phyloP scores from a whole-genome alignment of 257 asterid species.

The Gynochthodes officinalis region DNA sequence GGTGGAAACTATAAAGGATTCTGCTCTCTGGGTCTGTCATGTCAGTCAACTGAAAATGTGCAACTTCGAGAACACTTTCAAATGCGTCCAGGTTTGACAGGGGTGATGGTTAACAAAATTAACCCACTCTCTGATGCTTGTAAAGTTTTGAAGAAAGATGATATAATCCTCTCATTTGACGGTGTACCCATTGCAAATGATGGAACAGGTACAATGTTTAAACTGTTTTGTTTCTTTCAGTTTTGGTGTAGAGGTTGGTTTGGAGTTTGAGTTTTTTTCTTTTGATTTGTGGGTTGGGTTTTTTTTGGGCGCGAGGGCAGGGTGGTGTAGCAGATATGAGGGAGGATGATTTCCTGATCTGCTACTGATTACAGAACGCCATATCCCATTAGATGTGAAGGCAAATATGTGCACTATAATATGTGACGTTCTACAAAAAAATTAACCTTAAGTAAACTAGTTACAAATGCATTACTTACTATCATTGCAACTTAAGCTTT shows the following conservation, averaged over 20 bases:
- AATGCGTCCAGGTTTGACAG: constrained; percentile 70
- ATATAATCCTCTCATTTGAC: constrained; percentile 85
- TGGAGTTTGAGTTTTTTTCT: background rate
- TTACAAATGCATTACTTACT: too few species aligned
- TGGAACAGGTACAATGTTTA: constrained; percentile 68
- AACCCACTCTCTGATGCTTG: constrained; percentile 76
- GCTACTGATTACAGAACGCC: background rate
- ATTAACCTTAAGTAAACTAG: too few species aligned
- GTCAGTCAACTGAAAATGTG: constrained; percentile 87
- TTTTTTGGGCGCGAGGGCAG: background rate
- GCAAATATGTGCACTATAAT: too few species aligned
- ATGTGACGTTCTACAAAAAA: too few species aligned
- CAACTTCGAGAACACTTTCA: constrained; percentile 75
- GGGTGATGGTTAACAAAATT: constrained; percentile 80
- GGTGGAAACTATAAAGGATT: constrained; percentile 82
- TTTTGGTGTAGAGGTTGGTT: background rate
- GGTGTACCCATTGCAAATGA: constrained; percentile 86
- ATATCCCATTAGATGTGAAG: too few species aligned
- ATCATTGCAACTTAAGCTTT: too few species aligned
- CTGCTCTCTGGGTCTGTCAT: constrained; percentile 92
- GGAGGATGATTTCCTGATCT: background rate
- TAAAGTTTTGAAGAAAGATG: constrained; percentile 67
- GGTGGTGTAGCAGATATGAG: background rate
- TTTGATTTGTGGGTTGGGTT: background rate
- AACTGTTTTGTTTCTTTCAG: background rate